Base-by-base conservation (phyloP, 495 filamentous ascomycete genomes). In the Lasiosphaeria ovina region DNA sequence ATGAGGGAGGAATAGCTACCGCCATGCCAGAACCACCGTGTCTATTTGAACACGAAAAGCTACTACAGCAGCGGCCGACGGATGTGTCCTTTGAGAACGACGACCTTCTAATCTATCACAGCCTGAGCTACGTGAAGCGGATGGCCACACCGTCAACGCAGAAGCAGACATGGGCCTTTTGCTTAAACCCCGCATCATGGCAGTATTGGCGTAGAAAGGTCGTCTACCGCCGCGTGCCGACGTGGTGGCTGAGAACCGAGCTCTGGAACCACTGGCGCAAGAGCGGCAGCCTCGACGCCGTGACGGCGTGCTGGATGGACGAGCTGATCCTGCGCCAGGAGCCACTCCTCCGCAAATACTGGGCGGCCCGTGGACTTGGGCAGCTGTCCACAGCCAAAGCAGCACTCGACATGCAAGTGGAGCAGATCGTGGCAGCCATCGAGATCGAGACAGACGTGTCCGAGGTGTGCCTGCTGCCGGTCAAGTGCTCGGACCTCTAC, bases 191-290 rank as follows among this genome's bases (percentile, higher is more conserved):
- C 2, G 3, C 40, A 1, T 33, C 54, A 0, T 71, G 68, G 68
- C 34, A 55, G 1, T 60, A 62, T 12, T 50, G 50, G 48, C 59
- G 54, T 8, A 60, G 54, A 34, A 66, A 64, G 56, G 44, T 44
- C 12, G 47, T 65, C 14, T 69, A 66, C 40, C 53, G 57, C 1
- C 61, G 35, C 4, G 57, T 71, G 4, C 85, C 85, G 0, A 87
- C 83, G 6, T 84, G 83, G 33, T 76, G 74, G 45, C 77, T 83
- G 60, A 76, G 85, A 17, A 86, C 85, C 0, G 67, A 85, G 66
- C 78, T 88, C 35, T 88, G 85, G 85, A 83, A 83, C 57, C 76
- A 79, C 5, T 88, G 85, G 85, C 86, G 85, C 60, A 79, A 80
- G n/a, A 74, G 76, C 3, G 70, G 74, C 24, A 79, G 82, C 32